A percentile compares a stretch with the other conserved stretches of the same genome.
These are phyloP conservation scores for Citrus mangshanensis DNA, from an alignment of 345 rosid species.

Conservation along the genomic window DNA sequence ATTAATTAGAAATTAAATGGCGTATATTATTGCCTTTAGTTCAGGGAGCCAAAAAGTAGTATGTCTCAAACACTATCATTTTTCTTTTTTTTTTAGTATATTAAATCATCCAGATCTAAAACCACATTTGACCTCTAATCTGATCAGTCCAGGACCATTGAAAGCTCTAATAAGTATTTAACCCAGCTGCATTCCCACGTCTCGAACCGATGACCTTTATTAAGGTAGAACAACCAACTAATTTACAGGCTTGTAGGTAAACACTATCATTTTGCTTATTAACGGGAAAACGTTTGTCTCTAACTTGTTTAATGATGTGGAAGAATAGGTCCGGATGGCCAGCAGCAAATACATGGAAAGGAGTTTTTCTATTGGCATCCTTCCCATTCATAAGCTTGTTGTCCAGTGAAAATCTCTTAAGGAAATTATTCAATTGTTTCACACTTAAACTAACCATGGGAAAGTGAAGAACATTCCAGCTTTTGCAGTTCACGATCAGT, in stretches of 20 bases:
- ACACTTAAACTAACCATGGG: neutral
- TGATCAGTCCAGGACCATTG: too few species aligned
- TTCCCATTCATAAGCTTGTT: neutral
- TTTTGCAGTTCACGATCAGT: neutral
- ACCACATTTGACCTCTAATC: too few species aligned
- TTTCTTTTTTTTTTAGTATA: too few species aligned
- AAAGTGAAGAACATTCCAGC: slow-evolving; percentile 1
- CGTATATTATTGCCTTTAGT: too few species aligned
- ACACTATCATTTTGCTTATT: too few species aligned
- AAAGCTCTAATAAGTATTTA: too few species aligned
- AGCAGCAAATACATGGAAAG: neutral
- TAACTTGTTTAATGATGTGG: neutral
- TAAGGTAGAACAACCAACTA: too few species aligned
- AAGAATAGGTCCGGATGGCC: neutral
- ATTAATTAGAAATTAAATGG: too few species aligned
- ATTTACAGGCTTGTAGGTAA: too few species aligned
- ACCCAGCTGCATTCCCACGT: accelerated
- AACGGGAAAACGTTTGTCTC: neutral
- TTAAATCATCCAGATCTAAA: too few species aligned
- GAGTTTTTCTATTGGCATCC: slow-evolving; percentile 2
- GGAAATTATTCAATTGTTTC: neutral
- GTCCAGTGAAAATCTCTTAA: neutral
- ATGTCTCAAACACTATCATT: neutral
- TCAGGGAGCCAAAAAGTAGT: too few species aligned
- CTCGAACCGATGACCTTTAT: too few species aligned